phyloP scores from a whole-genome alignment of 139 green algal species.

The Closterium sp. region DNA sequence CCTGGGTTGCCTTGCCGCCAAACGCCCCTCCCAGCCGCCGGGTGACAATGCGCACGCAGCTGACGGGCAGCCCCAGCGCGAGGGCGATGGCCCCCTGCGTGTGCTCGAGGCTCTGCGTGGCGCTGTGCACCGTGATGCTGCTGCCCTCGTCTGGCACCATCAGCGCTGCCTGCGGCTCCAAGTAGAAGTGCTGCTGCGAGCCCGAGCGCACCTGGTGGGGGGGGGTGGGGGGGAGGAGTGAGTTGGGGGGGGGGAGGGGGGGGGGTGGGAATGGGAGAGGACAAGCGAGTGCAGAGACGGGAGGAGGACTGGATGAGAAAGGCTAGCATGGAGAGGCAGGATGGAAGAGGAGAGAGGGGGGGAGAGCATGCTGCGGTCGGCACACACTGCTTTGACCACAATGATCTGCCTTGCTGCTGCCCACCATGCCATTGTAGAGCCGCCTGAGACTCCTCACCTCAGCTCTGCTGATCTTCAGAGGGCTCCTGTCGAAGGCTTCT shows the following conservation, averaged over 20 bases:
- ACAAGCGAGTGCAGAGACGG: too few species aligned
- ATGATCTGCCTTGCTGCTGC: too few species aligned
- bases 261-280: not conserved
- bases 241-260: too few species aligned
- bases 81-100: constrained; percentile 31
- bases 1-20: constrained; percentile 19
- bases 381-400: too few species aligned
- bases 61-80: constrained; percentile 13
- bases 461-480: not conserved
- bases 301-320: too few species aligned
- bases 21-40: constrained; percentile 22
- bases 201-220: constrained; percentile 2
- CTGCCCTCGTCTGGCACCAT: constrained; percentile 62
- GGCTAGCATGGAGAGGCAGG: too few species aligned
- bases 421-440: too few species aligned
- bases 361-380: too few species aligned
- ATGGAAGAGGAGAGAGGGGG: too few species aligned
- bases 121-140: constrained; percentile 52
- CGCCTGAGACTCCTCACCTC: not conserved
- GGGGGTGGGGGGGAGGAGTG: too few species aligned
- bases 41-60: not conserved
- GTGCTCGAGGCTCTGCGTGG: constrained; percentile 54
- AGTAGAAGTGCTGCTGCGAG: constrained; percentile 63
- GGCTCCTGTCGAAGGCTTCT: constrained; percentile 22
- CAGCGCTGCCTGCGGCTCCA: constrained; percentile 66